Evolutionary conservation across 2,329 filamentous ascomycete genomes (phyloP).

Genomic region (Diaporthe capsici): DNA sequence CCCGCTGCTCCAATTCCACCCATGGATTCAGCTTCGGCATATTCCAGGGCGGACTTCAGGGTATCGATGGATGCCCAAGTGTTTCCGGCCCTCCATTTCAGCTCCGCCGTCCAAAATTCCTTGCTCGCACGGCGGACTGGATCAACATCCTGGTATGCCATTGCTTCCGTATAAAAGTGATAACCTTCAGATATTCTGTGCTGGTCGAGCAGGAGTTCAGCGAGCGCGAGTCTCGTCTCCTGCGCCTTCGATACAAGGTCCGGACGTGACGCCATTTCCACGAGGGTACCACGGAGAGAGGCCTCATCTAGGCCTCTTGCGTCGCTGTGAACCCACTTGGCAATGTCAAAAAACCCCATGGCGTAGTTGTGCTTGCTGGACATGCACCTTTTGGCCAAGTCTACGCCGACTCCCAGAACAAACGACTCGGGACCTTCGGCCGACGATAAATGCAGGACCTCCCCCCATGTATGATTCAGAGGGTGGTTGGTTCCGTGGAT

Average conservation of each 20-base stretch:
- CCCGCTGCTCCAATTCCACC: not conserved
- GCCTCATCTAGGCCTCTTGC: constrained; percentile 24
- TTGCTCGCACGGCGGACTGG: not conserved
- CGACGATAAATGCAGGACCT: not conserved
- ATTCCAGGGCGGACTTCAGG: not conserved
- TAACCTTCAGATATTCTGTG: not conserved
- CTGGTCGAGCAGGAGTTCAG: not conserved
- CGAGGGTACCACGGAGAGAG: not conserved
- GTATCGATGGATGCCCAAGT: not conserved
- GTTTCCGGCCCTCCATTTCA: constrained; percentile 12
- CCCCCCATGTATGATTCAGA: not conserved
- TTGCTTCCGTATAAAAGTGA: constrained; percentile 3
- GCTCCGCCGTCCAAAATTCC: constrained; percentile 32
- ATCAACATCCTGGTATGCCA: not conserved
- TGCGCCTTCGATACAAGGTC: constrained; percentile 2
- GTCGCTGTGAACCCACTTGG: constrained; percentile 12
- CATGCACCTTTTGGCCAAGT: not conserved
- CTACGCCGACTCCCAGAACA: not conserved
- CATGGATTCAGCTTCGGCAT: not conserved
- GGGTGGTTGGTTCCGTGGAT: constrained; percentile 26
- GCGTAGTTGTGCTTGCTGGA: not conserved
- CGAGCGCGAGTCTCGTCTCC: constrained; percentile 31
- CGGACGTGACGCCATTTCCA: not conserved
- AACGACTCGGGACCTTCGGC: not conserved
- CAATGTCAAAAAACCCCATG: not conserved